Base-by-base conservation (phyloP, 768 basidiomycete species). In the Coprinellus aureogranulatus region DNA sequence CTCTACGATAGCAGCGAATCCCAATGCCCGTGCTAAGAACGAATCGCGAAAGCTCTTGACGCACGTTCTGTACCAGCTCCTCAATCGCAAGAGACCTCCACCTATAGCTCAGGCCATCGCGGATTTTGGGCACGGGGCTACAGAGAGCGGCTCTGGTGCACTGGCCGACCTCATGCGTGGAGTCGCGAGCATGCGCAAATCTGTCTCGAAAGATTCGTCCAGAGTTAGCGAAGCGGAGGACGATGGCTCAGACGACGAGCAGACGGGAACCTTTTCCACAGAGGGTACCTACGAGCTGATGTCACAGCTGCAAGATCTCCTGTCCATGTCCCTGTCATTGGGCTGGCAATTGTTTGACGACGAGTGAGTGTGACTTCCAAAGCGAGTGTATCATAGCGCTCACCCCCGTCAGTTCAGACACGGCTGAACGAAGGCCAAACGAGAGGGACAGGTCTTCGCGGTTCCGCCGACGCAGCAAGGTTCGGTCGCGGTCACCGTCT, bases 1-100 rank as follows among this genome's bases (percentile, higher is more conserved):
- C 11, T 12, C 5, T 23, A 11, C 26, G 14, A 20, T 10, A 27
- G 12, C 51, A 18, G 1, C 34, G 27, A 58, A 58, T 22, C 54
- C 57, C 39, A n/a, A 20, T 5, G 48, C 55, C 22, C 53, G 50
- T 60, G 79, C 79, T 27, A 75, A 75, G 31, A 79, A 81, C 53
- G 90, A 90, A 68, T 83, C 86, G 9, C 81, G 84, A 49, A 91
- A 91, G 66, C 75, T 90, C 23, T 74, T 92, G 3, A 78, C 81
- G 0, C 84, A 88, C 66, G 73, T 90, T 27, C 72, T 92, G 16
- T 75, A 75, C 20, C 83, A 87, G 62, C 76, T 93, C n/a, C 79
- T 82, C 47, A 73, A 71, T 50, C 78, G 90, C 55, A 72, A 71
- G 3, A 75, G 76, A 59, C 84, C 87, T 28, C 82, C 84, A 2